phyloP scores from a whole-genome alignment of 2,329 filamentous ascomycete genomes.

The Aspergillaceae sp. region DNA sequence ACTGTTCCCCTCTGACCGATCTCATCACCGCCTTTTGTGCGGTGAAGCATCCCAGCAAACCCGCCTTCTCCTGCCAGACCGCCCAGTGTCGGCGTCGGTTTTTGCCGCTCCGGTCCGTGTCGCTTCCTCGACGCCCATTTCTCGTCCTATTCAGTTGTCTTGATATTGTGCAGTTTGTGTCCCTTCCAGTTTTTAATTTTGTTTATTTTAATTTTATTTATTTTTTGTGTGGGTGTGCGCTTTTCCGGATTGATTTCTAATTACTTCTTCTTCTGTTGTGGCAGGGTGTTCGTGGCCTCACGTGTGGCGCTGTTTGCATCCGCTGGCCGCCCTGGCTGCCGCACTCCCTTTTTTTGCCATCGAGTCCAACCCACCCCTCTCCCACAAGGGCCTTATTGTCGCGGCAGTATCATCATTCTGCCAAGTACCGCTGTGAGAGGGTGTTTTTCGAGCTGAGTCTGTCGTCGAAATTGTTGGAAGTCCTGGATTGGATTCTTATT shows the following conservation, averaged over 20 bases:
- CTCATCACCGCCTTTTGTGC: slow-evolving; percentile 32
- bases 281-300: too few relatives aligned
- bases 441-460: neutral
- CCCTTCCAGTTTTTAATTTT: too few relatives aligned
- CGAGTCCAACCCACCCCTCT: slow-evolving; percentile 2
- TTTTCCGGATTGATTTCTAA: neutral
- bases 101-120: slow-evolving; percentile 28
- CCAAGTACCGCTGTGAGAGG: neutral
- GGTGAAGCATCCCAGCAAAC: slow-evolving; percentile 23
- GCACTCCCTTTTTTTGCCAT: slow-evolving; percentile 12
- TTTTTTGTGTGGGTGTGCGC: neutral
- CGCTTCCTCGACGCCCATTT: slow-evolving; percentile 3
- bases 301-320: too few relatives aligned
- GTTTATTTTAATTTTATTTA: too few relatives aligned
- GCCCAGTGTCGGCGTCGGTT: slow-evolving; percentile 20
- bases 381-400: neutral
- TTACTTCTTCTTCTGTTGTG: neutral
- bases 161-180: neutral
- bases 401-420: neutral
- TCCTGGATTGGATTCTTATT: neutral
- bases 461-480: neutral
- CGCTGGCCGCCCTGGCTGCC: neutral
- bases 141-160: too few relatives aligned
- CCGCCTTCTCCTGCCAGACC: slow-evolving; percentile 24
- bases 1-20: slow-evolving; percentile 13